Evolutionary conservation across 2,329 filamentous ascomycete genomes (phyloP), one percentile per base, ranked within the genome.

Genomic region (Endoconidiophora laricicola): DNA sequence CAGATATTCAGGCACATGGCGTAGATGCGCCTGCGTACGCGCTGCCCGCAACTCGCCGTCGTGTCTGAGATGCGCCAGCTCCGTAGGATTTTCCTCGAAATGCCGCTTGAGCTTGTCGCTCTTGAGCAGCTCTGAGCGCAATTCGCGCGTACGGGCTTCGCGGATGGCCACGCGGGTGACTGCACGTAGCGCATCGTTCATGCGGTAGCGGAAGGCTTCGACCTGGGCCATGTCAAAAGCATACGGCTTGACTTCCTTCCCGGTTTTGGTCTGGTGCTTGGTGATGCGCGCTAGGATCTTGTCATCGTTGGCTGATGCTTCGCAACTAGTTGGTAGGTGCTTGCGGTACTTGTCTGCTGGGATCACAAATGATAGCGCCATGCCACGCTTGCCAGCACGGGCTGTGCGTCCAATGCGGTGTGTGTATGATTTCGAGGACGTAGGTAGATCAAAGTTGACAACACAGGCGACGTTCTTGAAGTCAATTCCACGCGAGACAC

Each of bases 401-500:
- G 86, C 91, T 4, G 91, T 98, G 29, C 91, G 80, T 29, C 91
- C 91, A 59, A 98, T 94, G 49, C 91, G 81, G 66, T 98, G 91
- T n/a, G 85, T 93, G 65, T 98, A 98, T 6, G 86, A 94, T 62
- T 86, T 93, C 37, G 86, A 82, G 6, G 81, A 83, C 14, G 79
- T 78, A 1, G 91, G 91, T 14, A 98, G 79, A 64, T 98, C 91
- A 63, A 98, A 98, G 68, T 98, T 98, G 62, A 98, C 78, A 22
- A 98, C 88, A 55, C 85, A 87, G 2, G 86, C 80, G 49, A 98
- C 88, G 60, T 95, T 90, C 60, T 91, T 82, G 69, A 98, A 98
- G 65, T 98, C 91, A 58, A 98, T 93, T 52, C 90, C 91, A 58
- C 91, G 78, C 9, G 88, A 90, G n/a, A 98, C 82, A 16, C 91